These are phyloP conservation scores for Globisporangium paddicum DNA, from an alignment of 352 stramenopile genomes.

Conservation along the genomic window DNA sequence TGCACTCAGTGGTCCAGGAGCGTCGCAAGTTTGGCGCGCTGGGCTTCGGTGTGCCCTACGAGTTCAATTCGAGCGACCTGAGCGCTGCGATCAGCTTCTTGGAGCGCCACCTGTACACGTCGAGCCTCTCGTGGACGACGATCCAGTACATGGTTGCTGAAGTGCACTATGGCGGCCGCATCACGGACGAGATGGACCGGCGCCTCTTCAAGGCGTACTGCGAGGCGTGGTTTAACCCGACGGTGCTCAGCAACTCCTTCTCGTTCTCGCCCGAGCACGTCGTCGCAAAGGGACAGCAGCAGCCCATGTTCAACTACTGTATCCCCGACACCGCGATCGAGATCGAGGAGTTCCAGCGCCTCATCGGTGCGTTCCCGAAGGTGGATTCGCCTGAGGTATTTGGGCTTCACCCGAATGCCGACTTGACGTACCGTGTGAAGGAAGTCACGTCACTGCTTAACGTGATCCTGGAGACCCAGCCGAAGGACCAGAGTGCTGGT, in stretches of 20 bases:
- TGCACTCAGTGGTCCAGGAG: conserved; percentile 75
- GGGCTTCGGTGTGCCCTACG: conserved; percentile 71
- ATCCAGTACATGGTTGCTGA: conserved; percentile 83
- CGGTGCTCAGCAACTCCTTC: conserved; percentile 49
- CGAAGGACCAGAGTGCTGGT: conserved; percentile 34
- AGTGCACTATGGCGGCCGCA: conserved; percentile 77
- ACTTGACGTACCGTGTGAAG: conserved; percentile 78
- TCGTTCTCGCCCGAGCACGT: conserved; percentile 64
- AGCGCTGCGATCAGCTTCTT: conserved; percentile 61
- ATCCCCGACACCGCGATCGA: conserved; percentile 24
- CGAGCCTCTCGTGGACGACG: conserved; percentile 54
- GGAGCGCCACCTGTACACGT: conserved; percentile 68
- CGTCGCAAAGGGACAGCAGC: conserved; percentile 20
- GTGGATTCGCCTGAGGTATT: conserved; percentile 82
- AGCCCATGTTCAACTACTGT: conserved; percentile 39
- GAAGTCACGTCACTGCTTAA: conserved; percentile 57
- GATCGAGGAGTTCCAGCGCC: conserved; percentile 64
- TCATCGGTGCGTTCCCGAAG: conserved; percentile 55
- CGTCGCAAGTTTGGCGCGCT: conserved; percentile 72
- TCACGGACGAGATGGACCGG: conserved; percentile 77
- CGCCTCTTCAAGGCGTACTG: conserved; percentile 71
- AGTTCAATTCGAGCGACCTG: conserved; percentile 76
- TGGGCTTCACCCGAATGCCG: conserved; percentile 72
- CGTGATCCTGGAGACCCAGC: conserved; percentile 65
- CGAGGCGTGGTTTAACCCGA: conserved; percentile 68